phyloP scores from a whole-genome alignment of 169 alveolate genomes.

The Neospora caninum region DNA sequence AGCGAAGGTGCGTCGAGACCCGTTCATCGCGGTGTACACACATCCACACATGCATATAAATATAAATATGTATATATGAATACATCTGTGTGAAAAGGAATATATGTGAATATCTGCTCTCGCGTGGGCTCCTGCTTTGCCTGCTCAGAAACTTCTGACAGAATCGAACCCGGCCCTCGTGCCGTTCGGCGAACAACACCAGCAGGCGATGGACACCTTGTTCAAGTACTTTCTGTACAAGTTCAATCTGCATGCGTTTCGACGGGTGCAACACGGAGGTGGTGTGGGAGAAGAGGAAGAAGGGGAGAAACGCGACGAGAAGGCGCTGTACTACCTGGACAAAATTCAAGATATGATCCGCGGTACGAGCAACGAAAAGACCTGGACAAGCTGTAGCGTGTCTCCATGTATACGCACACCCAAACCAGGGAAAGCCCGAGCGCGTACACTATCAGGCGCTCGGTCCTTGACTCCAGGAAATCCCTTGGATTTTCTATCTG shows the following conservation, averaged over 20 bases:
- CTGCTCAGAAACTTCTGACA: conserved; percentile 34
- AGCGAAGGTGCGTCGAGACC: background rate
- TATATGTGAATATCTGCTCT: background rate
- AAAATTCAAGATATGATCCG: conserved; percentile 52
- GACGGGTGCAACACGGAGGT: background rate
- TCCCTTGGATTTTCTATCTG: background rate
- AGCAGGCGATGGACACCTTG: conserved; percentile 57
- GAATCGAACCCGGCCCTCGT: conserved; percentile 55
- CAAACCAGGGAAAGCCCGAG: background rate
- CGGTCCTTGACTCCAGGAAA: background rate
- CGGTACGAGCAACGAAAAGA: conserved; percentile 32
- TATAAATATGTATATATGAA: background rate
- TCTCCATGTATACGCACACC: background rate
- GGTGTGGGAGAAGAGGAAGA: conserved; percentile 34
- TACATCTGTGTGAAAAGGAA: background rate
- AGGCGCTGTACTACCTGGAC: conserved; percentile 45
- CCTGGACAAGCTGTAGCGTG: background rate
- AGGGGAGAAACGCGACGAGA: background rate
- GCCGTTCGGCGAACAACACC: conserved; percentile 59
- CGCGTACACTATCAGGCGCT: background rate
- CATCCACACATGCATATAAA: background rate
- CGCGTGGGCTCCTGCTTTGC: background rate
- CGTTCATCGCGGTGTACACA: no score
- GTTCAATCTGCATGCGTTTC: conserved; percentile 11
- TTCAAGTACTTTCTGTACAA: conserved; percentile 31